phyloP scores from a whole-genome alignment of 305 asterid genomes.

The Solanum hybrid region DNA sequence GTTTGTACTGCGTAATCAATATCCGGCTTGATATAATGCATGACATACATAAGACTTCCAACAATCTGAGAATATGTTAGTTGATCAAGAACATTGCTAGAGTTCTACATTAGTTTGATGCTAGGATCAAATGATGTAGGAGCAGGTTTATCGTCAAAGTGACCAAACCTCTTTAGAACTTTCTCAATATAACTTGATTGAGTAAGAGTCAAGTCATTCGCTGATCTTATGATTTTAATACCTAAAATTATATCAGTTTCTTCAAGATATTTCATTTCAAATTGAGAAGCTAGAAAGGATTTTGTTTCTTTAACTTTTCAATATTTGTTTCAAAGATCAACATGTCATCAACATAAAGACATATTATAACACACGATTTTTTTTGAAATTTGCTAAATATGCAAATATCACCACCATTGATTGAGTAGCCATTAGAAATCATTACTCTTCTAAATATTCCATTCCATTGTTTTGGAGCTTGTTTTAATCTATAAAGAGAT shows the following conservation, averaged over 20 bases:
- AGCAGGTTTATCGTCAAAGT: too few relatives aligned
- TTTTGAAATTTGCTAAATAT: too few relatives aligned
- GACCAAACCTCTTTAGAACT: too few relatives aligned
- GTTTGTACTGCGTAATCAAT: not conserved
- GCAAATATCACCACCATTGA: not conserved
- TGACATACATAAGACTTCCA: too few relatives aligned
- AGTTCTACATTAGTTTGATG: too few relatives aligned
- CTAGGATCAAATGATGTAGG: too few relatives aligned
- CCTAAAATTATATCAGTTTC: not conserved
- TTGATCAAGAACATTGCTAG: too few relatives aligned
- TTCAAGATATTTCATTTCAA: not conserved
- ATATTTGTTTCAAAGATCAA: not conserved
- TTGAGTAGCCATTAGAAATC: not conserved
- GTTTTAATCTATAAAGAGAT: not conserved
- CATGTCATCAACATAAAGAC: not conserved
- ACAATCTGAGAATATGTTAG: too few relatives aligned
- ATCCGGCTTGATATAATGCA: too few relatives aligned
- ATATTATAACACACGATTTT: not conserved
- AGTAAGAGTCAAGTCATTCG: not conserved
- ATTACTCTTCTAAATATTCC: not conserved
- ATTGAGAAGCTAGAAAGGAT: not conserved
- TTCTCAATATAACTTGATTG: too few relatives aligned
- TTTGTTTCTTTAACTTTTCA: not conserved
- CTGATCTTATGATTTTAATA: not conserved
- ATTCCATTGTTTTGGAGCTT: not conserved